Evolutionary conservation across 2,329 filamentous ascomycete genomes (phyloP).

Genomic region (Leptographium wingfieldii): DNA sequence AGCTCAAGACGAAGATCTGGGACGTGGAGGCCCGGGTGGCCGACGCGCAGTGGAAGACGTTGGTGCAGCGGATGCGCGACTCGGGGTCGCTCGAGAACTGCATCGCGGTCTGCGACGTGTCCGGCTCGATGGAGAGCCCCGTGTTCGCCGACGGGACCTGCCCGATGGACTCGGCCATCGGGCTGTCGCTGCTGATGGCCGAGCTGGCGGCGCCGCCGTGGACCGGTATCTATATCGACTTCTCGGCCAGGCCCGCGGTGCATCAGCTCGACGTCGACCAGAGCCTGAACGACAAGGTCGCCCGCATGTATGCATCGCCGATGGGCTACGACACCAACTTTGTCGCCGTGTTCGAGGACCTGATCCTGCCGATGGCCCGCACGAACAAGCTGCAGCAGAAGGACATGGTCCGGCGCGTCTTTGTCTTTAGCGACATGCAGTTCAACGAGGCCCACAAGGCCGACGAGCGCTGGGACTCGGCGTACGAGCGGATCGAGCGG

Average conservation of each 20-base stretch:
- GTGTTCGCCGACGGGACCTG: constrained; percentile 30
- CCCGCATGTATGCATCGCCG: constrained; percentile 14
- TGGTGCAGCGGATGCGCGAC: constrained; percentile 45
- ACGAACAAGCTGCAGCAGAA: constrained; percentile 35
- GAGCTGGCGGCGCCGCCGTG: constrained; percentile 41
- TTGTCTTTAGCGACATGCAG: constrained; percentile 51
- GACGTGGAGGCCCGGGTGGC: constrained; percentile 24
- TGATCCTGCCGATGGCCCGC: constrained; percentile 42
- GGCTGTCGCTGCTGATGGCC: constrained; percentile 41
- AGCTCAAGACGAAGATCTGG: constrained; percentile 14
- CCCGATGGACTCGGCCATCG: constrained; percentile 41
- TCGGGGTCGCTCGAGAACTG: constrained; percentile 38
- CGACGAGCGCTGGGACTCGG: constrained; percentile 25
- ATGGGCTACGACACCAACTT: constrained; percentile 38
- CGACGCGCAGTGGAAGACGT: constrained; percentile 41
- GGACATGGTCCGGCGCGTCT: constrained; percentile 48
- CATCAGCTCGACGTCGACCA: constrained; percentile 24
- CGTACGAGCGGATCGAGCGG: constrained; percentile 35
- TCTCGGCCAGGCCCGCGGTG: constrained; percentile 28
- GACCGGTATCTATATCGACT: constrained; percentile 42
- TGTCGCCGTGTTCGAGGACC: constrained; percentile 36
- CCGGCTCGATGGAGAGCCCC: constrained; percentile 34
- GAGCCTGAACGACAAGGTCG: constrained; percentile 29
- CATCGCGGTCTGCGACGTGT: constrained; percentile 47
- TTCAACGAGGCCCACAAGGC: constrained; percentile 29